Base-by-base conservation (phyloP, 768 basidiomycete species). In the Panellus pusillus region DNA sequence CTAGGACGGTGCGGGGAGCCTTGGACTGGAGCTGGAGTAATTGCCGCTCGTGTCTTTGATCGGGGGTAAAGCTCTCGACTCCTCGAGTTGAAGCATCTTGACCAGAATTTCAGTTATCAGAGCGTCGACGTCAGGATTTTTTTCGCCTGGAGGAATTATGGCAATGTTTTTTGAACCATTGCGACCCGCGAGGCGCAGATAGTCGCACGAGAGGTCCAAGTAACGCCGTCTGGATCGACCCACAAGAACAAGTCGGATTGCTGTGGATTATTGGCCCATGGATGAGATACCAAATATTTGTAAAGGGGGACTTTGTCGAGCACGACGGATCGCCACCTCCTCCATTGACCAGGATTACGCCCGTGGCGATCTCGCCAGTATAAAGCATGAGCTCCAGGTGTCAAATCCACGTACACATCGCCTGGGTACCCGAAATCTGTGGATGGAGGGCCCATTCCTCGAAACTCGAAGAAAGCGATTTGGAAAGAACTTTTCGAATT, bases 311-410 rank as follows among this genome's bases (percentile, higher is more conserved):
- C 52, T 44, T 52, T 49, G 48, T 61, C 59, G 20, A 61, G 55
- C 19, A 61, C 51, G 6, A 61, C 31, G 15, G 54, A 37, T 12
- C 47, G 50, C 59, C 59, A 61, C 20, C 44, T 36, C 20, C 49
- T 18, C 59, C 59, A 61, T 29, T 45, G 59, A 3, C 55, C 55
- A 19, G 59, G 51, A 7, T 42, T 43, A 28, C 37, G 47, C 28
- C 55, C 55, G 11, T 56, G 51, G n/a, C 59, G 47, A 37, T 58
- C 60, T 43, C 60, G 55, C 55, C 55, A 61, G 47, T 61, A 61
- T 31, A 61, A 40, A 29, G 56, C 53, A 47, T 61, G 46, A 12
- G 38, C 15, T 8, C 51, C 39, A 32, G 48, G 60, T 27, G 55
- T 52, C 43, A 54, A 42, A 47, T 61, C 56, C 13, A 61, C 47